phyloP scores from a whole-genome alignment of 176 grass and related monocot genomes.

The Avena eriantha region DNA sequence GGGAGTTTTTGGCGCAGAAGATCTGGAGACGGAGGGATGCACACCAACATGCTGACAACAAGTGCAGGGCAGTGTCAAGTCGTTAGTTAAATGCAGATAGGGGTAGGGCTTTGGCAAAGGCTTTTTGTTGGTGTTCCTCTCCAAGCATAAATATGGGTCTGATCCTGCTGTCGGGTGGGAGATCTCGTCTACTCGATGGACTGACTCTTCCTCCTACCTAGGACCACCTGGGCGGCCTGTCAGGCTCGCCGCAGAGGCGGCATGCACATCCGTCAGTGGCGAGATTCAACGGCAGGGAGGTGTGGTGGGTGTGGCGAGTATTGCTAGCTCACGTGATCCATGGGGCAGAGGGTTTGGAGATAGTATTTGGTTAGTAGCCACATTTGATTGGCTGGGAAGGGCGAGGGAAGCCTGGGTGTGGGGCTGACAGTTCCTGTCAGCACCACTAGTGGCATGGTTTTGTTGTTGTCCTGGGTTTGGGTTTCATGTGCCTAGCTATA shows the following conservation, averaged over 20 bases:
- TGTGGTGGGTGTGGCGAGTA: constrained; percentile 39
- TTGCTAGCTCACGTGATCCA: constrained; percentile 41
- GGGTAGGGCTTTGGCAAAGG: constrained; percentile 51
- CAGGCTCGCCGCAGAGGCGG: neutral
- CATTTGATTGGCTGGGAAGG: constrained; percentile 38
- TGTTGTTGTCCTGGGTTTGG: neutral
- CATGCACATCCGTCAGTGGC: constrained; percentile 1
- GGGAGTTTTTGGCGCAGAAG: neutral
- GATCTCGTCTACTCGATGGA: constrained; percentile 41
- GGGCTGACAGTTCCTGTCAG: constrained; percentile 44
- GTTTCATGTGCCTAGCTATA: constrained; percentile 28
- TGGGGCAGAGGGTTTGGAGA: constrained; percentile 36
- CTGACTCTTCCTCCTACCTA: constrained; percentile 40
- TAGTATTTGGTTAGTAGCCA: constrained; percentile 31
- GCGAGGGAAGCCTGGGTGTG: constrained; percentile 17
- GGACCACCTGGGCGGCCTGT: constrained; percentile 48
- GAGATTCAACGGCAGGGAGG: constrained; percentile 47
- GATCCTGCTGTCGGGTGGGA: constrained; percentile 63
- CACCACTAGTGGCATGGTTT: neutral
- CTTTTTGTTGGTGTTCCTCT: constrained; percentile 43
- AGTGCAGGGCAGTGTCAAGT: constrained; percentile 43
- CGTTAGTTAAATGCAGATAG: constrained; percentile 55
- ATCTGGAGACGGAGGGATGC: constrained; percentile 11
- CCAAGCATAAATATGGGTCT: constrained; percentile 56
- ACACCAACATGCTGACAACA: constrained; percentile 38